Evolutionary conservation across 2,329 filamentous ascomycete species (phyloP).

Genomic region (Pseudofabraea citricarpa): DNA sequence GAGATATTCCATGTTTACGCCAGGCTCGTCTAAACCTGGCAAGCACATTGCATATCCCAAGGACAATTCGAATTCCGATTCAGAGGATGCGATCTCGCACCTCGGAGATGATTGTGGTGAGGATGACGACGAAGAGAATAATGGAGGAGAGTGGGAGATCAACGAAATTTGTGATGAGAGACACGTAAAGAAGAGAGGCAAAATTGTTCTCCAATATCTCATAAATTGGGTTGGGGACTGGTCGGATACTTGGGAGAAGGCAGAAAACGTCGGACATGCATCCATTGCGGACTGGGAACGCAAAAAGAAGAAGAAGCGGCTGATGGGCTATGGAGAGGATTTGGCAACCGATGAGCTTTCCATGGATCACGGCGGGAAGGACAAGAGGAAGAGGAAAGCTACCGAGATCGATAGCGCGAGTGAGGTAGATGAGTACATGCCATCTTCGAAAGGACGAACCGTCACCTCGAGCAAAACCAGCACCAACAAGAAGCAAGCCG

Average conservation of each 20-base stretch:
- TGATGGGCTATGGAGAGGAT: neutral
- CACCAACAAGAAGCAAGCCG: too few relatives aligned
- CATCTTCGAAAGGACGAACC: too few relatives aligned
- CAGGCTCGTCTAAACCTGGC: too few relatives aligned
- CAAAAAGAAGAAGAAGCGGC: conserved; percentile 1
- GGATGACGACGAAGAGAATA: conserved; percentile 1
- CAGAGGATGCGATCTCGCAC: conserved; percentile 10
- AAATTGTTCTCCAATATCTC: conserved; percentile 13
- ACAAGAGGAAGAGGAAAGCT: neutral
- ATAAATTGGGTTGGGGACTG: conserved; percentile 24
- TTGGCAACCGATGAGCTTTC: neutral
- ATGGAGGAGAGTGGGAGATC: conserved; percentile 13
- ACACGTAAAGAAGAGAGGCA: conserved; percentile 7
- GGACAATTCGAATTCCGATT: too few relatives aligned
- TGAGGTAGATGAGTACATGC: too few relatives aligned
- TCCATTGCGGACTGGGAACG: conserved; percentile 1
- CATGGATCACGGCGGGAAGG: neutral
- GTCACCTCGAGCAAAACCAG: too few relatives aligned
- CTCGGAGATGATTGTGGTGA: too few relatives aligned
- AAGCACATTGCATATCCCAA: too few relatives aligned
- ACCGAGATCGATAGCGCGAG: neutral
- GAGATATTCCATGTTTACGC: too few relatives aligned
- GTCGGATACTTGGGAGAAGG: conserved; percentile 22
- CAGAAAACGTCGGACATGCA: conserved; percentile 12
- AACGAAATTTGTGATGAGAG: conserved; percentile 17